Evolutionary conservation across 1,284 basidiomycete genomes (phyloP).

Genomic region (Coniferiporia sulphurascens): DNA sequence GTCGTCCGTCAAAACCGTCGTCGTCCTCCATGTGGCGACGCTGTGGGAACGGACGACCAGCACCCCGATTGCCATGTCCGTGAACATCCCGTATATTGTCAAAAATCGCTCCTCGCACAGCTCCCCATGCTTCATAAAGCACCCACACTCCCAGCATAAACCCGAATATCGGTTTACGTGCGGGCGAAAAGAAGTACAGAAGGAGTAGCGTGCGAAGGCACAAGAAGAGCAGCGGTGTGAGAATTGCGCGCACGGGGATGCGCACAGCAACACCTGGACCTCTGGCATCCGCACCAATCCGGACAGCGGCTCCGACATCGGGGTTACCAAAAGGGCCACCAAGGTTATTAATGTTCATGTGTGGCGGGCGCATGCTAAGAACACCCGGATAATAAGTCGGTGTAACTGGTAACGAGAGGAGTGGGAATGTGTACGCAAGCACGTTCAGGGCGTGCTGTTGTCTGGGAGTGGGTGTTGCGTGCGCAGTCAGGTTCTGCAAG

Average conservation of each 20-base stretch:
- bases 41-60: neutral
- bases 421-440: slow-evolving; percentile 65
- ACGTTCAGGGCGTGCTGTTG: slow-evolving; percentile 67
- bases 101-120: slow-evolving; percentile 51
- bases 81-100: slow-evolving; percentile 25
- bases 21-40: neutral
- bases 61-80: slow-evolving; percentile 4
- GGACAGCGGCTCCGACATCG: slow-evolving; percentile 25
- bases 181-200: slow-evolving; percentile 75
- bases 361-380: neutral
- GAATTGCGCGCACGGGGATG: slow-evolving; percentile 54
- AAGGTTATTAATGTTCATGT: neutral
- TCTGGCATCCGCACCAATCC: slow-evolving; percentile 19
- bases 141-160: slow-evolving; percentile 65
- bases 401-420: slow-evolving; percentile 30
- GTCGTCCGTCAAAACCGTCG: neutral
- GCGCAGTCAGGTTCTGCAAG: slow-evolving; percentile 47
- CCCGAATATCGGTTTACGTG: slow-evolving; percentile 67
- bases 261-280: slow-evolving; percentile 26
- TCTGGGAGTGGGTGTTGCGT: slow-evolving; percentile 47
- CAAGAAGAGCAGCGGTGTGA: slow-evolving; percentile 64
- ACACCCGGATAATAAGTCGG: no score
- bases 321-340: slow-evolving; percentile 3
- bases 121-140: slow-evolving; percentile 71
- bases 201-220: slow-evolving; percentile 63